phyloP scores from a whole-genome alignment of 805 yeast species.

The Komagataella pastoris region DNA sequence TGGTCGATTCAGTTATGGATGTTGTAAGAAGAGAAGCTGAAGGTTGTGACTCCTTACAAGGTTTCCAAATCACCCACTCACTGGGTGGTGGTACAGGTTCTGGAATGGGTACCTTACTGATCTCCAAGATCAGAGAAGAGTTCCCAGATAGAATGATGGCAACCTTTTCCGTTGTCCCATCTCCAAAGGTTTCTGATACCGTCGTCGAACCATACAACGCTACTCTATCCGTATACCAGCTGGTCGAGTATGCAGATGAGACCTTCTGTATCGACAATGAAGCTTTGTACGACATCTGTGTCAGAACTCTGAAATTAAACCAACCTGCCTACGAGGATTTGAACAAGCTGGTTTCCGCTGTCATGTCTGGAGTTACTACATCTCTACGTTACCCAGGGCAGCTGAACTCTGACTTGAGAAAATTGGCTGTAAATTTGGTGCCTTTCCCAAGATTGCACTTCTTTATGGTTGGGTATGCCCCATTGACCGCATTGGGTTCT shows the following conservation, averaged over 20 bases:
- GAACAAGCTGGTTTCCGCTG: slow-evolving; percentile 74
- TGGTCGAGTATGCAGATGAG: slow-evolving; percentile 84
- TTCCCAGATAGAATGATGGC: slow-evolving; percentile 95
- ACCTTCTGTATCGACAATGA: slow-evolving; percentile 94
- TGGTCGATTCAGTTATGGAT: slow-evolving; percentile 81
- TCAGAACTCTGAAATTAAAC: slow-evolving; percentile 66
- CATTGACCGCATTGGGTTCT: slow-evolving; percentile 70
- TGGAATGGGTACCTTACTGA: slow-evolving; percentile 86
- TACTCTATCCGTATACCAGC: slow-evolving; percentile 79
- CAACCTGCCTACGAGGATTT: slow-evolving; percentile 73
- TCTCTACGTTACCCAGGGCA: slow-evolving; percentile 93
- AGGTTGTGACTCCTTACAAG: slow-evolving; percentile 85
- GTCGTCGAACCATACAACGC: slow-evolving; percentile 95
- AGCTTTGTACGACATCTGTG: slow-evolving; percentile 84
- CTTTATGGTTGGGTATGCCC: slow-evolving; percentile 93
- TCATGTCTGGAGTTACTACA: slow-evolving; percentile 93
- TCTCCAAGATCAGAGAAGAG: slow-evolving; percentile 81
- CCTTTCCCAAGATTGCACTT: slow-evolving; percentile 94
- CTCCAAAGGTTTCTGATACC: slow-evolving; percentile 84
- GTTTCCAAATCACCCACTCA: slow-evolving; percentile 81
- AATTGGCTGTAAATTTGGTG: slow-evolving; percentile 85
- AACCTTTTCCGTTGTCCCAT: slow-evolving; percentile 85
- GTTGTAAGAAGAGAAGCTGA: slow-evolving; percentile 90
- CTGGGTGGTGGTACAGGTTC: slow-evolving; percentile 94
- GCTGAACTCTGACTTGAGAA: slow-evolving; percentile 83